Base-by-base conservation (phyloP, 2,329 filamentous ascomycete species). In the Aspergillus jensenii region DNA sequence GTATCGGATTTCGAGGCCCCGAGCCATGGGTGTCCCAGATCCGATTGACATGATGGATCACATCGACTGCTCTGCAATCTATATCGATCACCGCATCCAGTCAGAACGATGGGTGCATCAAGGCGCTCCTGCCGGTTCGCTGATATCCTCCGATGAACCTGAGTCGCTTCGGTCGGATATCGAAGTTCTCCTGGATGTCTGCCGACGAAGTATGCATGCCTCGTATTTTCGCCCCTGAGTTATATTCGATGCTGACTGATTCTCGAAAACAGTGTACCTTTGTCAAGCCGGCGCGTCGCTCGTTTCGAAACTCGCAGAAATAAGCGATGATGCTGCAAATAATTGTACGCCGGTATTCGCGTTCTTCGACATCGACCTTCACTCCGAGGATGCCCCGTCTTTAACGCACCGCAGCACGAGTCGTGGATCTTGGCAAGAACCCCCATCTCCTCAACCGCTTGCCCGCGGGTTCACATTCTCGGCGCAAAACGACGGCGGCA, bases 301-400 rank as follows among this genome's bases (percentile, higher is more conserved):
- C 64, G 76, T 82, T 61, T 72, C 75, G 15, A 81, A 82, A 66
- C 71, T 85, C 19, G 78, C 79, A 55, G 80, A 84, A 62, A 69
- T 85, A 35, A 79, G 76, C 64, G 79, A 81, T 53, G 71, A 72
- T 48, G 75, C 76, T 31, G 73, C 74, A 39, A 69, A 67, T 55
- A 76, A 81, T 51, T 78, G 78, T 63, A 79, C 77, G 50, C 83
- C 83, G n/a, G 81, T 82, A 6, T 78, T 86, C 50, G 82, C 82
- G 19, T 78, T 85, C 45, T 77, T 84, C 64, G 81, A 84, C 67
- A 77, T 84, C 37, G 78, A 78, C 17, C 75, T 74, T 14, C 62
- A 63, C 65, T 62, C 60, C 66, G 65, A 77, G 71, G 69, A 78
- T 68, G 66, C 75, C 63, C 67, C 69, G 59, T 44, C 69, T 59